These are phyloP conservation scores for Sanghuangporus baumii DNA, from an alignment of 1,284 basidiomycete genomes.

Conservation along the genomic window DNA sequence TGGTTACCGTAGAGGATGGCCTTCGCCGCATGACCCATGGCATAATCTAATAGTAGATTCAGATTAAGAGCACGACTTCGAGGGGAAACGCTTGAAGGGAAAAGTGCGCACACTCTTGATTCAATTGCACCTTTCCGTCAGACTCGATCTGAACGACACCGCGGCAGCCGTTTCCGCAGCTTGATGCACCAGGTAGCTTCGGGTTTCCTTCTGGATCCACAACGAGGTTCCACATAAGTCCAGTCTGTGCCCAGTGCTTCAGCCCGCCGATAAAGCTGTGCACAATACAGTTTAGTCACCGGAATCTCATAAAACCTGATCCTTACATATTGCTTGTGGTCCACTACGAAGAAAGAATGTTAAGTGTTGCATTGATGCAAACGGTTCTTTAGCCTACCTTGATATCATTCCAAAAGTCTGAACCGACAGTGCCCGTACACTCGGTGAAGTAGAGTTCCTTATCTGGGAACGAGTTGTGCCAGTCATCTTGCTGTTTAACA, in stretches of 20 bases:
- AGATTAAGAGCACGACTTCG: not conserved
- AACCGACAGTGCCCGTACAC: conserved; percentile 23
- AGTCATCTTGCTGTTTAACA: conserved; percentile 20
- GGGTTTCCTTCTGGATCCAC: conserved; percentile 58
- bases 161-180: conserved; percentile 59
- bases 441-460: conserved; percentile 26
- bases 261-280: conserved; percentile 31
- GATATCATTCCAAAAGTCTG: conserved; percentile 25
- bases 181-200: conserved; percentile 56
- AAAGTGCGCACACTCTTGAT: conserved; percentile 59
- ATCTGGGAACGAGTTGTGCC: conserved; percentile 20
- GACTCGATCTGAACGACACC: conserved; percentile 58
- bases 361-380: not conserved
- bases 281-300: conserved; percentile 24
- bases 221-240: conserved; percentile 71
- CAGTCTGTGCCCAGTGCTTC: conserved; percentile 42
- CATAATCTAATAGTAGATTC: conserved; percentile 45
- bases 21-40: conserved; percentile 69
- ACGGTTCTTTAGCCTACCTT: conserved; percentile 7
- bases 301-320: not conserved
- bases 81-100: too few relatives aligned
- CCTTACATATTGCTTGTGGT: conserved; percentile 8
- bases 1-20: conserved; percentile 59
- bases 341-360: not conserved
- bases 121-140: conserved; percentile 52